phyloP scores from a whole-genome alignment of 495 filamentous ascomycete species.

The Aspergillus bertholletiae region DNA sequence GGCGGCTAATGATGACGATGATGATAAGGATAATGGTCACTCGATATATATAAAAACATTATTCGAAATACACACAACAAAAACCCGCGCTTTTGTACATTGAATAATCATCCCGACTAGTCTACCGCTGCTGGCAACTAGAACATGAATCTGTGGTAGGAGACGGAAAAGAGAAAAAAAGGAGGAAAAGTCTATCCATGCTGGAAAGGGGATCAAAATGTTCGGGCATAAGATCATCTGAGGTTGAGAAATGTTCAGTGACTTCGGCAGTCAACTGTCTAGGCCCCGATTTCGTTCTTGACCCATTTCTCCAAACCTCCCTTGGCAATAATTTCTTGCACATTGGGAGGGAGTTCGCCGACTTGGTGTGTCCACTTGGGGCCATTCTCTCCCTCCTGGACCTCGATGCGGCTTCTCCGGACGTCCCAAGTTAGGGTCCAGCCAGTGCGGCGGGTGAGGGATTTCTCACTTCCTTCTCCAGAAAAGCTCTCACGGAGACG shows the following conservation, averaged over 20 bases:
- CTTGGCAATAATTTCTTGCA: constrained; percentile 85
- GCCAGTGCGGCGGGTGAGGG: constrained; percentile 76
- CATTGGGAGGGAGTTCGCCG: constrained; percentile 79
- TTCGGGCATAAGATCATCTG: constrained; percentile 12
- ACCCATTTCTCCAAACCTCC: constrained; percentile 81
- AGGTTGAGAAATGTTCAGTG: neutral
- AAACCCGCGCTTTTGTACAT: constrained; percentile 1
- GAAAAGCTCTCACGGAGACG: constrained; percentile 65
- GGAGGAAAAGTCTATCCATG: neutral
- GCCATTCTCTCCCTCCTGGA: constrained; percentile 65
- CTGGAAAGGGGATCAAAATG: neutral
- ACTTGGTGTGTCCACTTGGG: constrained; percentile 74
- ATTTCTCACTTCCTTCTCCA: constrained; percentile 35
- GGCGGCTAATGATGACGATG: too few species aligned
- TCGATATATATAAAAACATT: neutral
- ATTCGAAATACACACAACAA: neutral
- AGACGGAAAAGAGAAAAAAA: neutral
- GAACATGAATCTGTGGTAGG: neutral
- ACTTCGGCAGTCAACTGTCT: neutral
- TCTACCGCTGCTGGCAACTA: neutral
- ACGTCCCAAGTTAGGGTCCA: constrained; percentile 92
- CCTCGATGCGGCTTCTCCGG: constrained; percentile 58
- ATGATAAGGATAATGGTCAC: too few species aligned
- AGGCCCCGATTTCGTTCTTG: constrained; percentile 36
- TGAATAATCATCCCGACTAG: neutral